Evolutionary conservation across 768 basidiomycete species (phyloP).

Genomic region (Asterophora parasitica): DNA sequence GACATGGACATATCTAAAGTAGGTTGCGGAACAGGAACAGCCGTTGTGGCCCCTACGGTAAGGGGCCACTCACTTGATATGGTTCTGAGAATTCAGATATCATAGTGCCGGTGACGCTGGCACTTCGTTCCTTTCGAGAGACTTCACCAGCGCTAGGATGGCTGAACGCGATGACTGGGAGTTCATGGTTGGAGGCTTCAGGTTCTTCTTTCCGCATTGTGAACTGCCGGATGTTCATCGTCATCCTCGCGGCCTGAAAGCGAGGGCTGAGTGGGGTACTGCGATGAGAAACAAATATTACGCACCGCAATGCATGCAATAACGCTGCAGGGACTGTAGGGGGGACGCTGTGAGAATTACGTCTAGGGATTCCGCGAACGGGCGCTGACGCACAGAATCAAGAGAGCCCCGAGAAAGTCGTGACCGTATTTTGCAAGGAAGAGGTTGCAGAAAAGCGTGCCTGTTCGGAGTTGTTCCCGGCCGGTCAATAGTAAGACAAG

Average conservation of each 20-base stretch:
- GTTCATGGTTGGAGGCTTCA: not conserved
- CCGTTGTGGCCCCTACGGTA: too few species aligned
- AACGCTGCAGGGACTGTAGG: slow-evolving; percentile 12
- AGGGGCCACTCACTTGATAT: too few species aligned
- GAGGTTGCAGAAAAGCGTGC: slow-evolving; percentile 16
- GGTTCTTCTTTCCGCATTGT: slow-evolving; percentile 8
- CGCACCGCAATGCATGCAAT: slow-evolving; percentile 18
- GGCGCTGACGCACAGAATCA: slow-evolving; percentile 17
- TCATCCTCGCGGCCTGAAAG: slow-evolving; percentile 21
- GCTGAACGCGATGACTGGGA: not conserved
- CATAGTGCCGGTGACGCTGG: too few species aligned
- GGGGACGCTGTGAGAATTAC: not conserved
- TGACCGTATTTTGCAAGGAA: slow-evolving; percentile 17
- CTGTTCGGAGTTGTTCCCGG: slow-evolving; percentile 3
- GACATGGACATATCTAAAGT: too few species aligned
- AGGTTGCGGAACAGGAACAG: too few species aligned
- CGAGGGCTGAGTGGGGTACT: not conserved
- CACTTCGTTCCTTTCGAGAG: not conserved
- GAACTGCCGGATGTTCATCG: slow-evolving; percentile 21
- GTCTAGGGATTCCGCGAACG: too few species aligned
- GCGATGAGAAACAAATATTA: not conserved
- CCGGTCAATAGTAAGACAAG: not conserved
- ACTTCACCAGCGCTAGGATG: not conserved
- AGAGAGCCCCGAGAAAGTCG: slow-evolving; percentile 18
- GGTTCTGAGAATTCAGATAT: too few species aligned